Base-by-base conservation (phyloP, 2,329 filamentous ascomycete species). In the Xylogone sp. region DNA sequence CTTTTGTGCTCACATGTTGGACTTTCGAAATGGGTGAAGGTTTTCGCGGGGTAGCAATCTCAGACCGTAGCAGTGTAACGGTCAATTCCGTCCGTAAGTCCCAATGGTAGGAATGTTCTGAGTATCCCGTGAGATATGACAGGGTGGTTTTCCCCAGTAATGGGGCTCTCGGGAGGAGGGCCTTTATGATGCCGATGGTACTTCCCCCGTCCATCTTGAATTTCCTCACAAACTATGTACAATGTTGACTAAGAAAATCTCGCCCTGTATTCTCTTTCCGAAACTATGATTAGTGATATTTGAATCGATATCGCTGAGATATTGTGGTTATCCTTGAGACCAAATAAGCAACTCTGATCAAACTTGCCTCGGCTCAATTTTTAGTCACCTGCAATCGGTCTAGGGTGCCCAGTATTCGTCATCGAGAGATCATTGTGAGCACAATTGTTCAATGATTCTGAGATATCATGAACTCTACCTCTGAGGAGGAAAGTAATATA, bases 71-170 rank as follows among this genome's bases (percentile, higher is more conserved):
- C 16, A 94, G 71, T 21, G 82, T 79, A 51, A 96, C 76, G 1
- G 79, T 84, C 50, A 97, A 64, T 51, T 88, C 86, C 13, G 87
- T 93, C 48, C 79, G 79, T 3, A 96, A 71, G 65, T 96, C 87
- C 71, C 93, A 85, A 72, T 94, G 90, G 45, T 83, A 81, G 3
- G 86, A 82, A 7, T 83, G 84, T 29, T 85, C 77, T 0, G 91
- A 90, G 42, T 87, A 69, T 22, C 78, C 79, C 7, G 96, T 74
- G 2, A 84, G 64, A 61, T 91, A 87, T 45, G 78, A 71, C 12
- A 88, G 55, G 2, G 82, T 75, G 1, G 84, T 79, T 56, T 82
- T 82, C n/a, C 80, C 63, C 8, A 88, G 72, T 9, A 84, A 70
- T 0, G 87, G 86, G 2, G 88, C 62, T 56, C 79, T 75, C 9